Evolutionary conservation across 164 flowering plant species (phyloP).

Genomic region (Pachysandra terminalis): DNA sequence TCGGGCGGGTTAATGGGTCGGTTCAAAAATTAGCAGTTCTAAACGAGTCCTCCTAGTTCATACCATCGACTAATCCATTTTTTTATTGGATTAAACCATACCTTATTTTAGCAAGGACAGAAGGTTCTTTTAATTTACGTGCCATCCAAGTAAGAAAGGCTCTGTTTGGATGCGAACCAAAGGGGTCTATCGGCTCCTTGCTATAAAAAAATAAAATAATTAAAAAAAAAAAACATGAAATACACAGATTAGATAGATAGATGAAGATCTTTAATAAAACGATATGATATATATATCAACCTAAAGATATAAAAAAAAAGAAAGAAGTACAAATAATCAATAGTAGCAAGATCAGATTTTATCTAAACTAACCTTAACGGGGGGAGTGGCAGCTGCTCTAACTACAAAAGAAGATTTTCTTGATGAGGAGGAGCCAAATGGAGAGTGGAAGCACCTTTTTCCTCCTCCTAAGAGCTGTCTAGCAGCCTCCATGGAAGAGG

Average conservation of each 20-base stretch:
- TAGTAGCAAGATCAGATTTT: no score
- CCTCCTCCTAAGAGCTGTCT: constrained; percentile 55
- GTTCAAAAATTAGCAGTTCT: no score
- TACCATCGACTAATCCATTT: no score
- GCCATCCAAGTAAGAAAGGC: constrained; percentile 93
- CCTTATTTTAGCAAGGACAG: neutral
- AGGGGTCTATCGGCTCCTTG: constrained; percentile 84
- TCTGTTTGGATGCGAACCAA: constrained; percentile 97
- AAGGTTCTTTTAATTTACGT: constrained; percentile 68
- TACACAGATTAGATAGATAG: no score
- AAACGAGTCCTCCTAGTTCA: no score
- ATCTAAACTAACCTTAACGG: constrained; percentile 57
- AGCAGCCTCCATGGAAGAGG: constrained; percentile 65
- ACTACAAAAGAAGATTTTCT: constrained; percentile 63
- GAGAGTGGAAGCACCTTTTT: constrained; percentile 32
- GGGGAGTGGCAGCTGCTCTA: constrained; percentile 78
- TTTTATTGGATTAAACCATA: no score
- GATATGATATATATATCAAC: no score
- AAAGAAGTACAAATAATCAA: no score
- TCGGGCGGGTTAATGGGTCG: no score
- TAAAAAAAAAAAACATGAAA: no score
- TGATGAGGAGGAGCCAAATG: constrained; percentile 23
- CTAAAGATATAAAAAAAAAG: no score
- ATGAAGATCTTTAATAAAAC: no score
- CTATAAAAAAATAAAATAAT: constrained; percentile 36